These are phyloP conservation scores for Umbelopsis ramanniana DNA, from an alignment of 192 early-diverging fungal genomes.

Conservation along the genomic window DNA sequence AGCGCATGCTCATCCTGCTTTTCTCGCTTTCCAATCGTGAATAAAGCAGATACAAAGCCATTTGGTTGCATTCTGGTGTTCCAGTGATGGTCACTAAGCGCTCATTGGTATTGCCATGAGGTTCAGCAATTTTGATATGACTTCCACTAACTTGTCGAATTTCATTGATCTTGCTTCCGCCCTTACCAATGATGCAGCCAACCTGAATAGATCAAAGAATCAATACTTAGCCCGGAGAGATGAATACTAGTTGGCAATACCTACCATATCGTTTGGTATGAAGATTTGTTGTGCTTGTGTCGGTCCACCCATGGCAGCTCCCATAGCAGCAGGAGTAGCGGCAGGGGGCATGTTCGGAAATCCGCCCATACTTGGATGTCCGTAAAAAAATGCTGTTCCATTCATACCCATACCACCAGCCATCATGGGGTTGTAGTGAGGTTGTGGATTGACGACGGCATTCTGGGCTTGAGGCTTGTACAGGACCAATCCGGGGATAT, in stretches of 20 bases:
- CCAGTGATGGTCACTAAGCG: conserved; percentile 92
- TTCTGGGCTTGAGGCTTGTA: conserved; percentile 69
- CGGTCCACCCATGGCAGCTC: conserved; percentile 22
- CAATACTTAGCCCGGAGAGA: neutral
- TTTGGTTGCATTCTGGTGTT: conserved; percentile 84
- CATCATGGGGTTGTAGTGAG: conserved; percentile 2
- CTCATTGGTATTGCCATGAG: conserved; percentile 69
- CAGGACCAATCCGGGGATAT: conserved; percentile 62
- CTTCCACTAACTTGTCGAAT: conserved; percentile 79
- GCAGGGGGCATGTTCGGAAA: conserved; percentile 22
- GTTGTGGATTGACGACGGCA: neutral
- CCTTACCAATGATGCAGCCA: conserved; percentile 96
- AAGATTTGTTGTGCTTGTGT: conserved; percentile 64
- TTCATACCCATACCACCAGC: conserved; percentile 27
- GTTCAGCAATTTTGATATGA: conserved; percentile 89
- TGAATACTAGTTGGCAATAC: neutral
- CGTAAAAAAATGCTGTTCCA: conserved; percentile 22
- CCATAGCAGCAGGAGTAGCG: conserved; percentile 1
- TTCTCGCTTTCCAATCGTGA: conserved; percentile 85
- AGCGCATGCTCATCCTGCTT: conserved; percentile 31
- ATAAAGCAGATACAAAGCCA: conserved; percentile 92
- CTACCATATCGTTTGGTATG: conserved; percentile 69
- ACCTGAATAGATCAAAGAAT: conserved; percentile 43
- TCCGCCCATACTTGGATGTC: conserved; percentile 28
- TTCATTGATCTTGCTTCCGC: conserved; percentile 81